A percentile compares a stretch with the other conserved stretches of the same genome.
These are phyloP conservation scores for Solanum peruvianum DNA, from an alignment of 257 asterid species.

Conservation along the genomic window DNA sequence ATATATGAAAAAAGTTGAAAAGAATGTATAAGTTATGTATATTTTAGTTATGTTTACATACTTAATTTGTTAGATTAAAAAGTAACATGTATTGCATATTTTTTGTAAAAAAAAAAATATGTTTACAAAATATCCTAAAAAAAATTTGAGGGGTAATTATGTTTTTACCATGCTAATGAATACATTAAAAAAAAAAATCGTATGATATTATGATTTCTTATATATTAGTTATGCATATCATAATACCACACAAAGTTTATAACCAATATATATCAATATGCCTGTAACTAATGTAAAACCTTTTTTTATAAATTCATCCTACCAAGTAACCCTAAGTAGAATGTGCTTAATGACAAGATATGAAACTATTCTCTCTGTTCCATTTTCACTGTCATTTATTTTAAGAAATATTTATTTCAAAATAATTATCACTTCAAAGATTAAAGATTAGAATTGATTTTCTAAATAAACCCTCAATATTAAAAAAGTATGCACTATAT, in stretches of 20 bases:
- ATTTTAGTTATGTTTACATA: background rate
- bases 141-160: background rate
- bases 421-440: background rate
- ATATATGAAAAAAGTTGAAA: too few species aligned
- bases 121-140: too few species aligned
- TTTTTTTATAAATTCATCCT: background rate
- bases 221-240: background rate
- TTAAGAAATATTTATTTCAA: background rate
- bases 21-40: too few species aligned
- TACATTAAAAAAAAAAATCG: background rate
- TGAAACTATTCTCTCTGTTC: background rate
- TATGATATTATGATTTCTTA: too few species aligned
- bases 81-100: background rate
- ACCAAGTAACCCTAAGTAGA: too few species aligned
- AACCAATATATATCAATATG: too few species aligned
- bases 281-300: too few species aligned
- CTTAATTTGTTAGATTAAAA: too few species aligned
- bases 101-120: too few species aligned
- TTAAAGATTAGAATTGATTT: background rate
- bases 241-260: too few species aligned
- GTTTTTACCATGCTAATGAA: background rate
- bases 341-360: background rate
- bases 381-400: background rate
- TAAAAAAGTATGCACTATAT: background rate
- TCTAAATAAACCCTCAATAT: background rate